Conservation (phyloP, 2,329 filamentous ascomycete genomes). For the Apiospora sp. region DNA sequence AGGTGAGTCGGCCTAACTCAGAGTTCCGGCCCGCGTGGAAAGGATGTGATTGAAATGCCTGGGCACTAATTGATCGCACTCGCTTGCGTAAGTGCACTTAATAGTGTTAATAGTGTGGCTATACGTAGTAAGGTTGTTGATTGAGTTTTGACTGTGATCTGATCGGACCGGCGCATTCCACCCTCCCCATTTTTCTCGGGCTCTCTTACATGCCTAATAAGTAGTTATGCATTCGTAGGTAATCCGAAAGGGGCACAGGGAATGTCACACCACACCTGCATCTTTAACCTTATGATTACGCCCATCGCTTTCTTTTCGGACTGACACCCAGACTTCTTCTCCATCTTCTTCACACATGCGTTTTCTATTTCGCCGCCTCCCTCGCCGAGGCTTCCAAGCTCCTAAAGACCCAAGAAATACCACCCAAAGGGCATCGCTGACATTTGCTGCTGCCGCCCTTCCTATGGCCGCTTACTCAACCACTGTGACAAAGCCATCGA, state of each 20-base stretch:
- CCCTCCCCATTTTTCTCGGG: neutral
- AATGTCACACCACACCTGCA: constrained; percentile 12
- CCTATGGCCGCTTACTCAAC: constrained; percentile 18
- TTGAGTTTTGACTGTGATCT: neutral
- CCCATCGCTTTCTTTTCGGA: neutral
- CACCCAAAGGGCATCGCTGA: constrained; percentile 1
- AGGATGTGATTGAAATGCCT: neutral
- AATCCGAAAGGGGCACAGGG: neutral
- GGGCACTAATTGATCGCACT: neutral
- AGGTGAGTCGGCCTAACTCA: constrained; percentile 11
- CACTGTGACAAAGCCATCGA: constrained; percentile 16
- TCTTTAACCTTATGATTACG: neutral
- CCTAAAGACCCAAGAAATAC: neutral
- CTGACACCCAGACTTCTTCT: neutral
- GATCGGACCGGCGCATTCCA: neutral
- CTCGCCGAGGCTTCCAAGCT: constrained; percentile 13
- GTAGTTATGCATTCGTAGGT: neutral
- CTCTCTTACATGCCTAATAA: neutral
- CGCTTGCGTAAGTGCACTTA: neutral
- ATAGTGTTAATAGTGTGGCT: neutral
- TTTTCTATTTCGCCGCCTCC: neutral
- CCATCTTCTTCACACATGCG: neutral
- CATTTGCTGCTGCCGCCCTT: constrained; percentile 9
- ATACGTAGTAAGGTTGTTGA: neutral
- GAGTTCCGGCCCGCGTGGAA: constrained; percentile 1